These are phyloP conservation scores for Vanilla planifolia DNA, from an alignment of 106 monocot species.

Conservation along the genomic window DNA sequence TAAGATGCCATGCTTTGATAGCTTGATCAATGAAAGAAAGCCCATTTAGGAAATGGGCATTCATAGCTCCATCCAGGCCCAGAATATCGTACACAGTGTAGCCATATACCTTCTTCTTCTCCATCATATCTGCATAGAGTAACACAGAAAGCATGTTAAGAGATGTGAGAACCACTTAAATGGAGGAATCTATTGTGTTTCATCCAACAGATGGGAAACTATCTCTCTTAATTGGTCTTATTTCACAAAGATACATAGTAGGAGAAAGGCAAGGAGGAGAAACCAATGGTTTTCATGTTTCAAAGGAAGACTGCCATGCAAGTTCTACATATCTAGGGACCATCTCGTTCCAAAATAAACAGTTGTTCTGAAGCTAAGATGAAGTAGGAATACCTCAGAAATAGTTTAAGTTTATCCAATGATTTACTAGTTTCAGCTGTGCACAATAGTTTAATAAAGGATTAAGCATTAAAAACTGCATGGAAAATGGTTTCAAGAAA, in stretches of 20 bases:
- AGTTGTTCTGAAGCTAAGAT: no score
- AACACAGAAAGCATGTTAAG: no score
- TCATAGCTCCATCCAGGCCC: conserved; percentile 89
- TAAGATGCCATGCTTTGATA: neutral
- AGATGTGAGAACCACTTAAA: no score
- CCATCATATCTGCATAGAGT: conserved; percentile 44
- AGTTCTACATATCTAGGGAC: no score
- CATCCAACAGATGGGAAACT: no score
- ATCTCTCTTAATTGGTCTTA: no score
- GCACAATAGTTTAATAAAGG: no score
- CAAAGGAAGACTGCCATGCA: no score
- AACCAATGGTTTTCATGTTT: neutral
- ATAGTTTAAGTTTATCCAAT: no score
- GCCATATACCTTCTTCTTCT: conserved; percentile 77
- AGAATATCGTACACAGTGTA: conserved; percentile 74
- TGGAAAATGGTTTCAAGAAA: neutral
- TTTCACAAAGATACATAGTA: neutral
- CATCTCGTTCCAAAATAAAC: no score
- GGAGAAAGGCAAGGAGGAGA: neutral
- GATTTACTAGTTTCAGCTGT: no score
- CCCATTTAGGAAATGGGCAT: conserved; percentile 91
- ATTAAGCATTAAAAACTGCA: neutral
- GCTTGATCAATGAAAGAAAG: conserved; percentile 13
- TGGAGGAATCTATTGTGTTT: no score
- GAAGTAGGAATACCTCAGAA: neutral